Evolutionary conservation across 257 asterid genomes (phyloP), one percentile per base, ranked within the genome.

Genomic region (Apocynum venetum): DNA sequence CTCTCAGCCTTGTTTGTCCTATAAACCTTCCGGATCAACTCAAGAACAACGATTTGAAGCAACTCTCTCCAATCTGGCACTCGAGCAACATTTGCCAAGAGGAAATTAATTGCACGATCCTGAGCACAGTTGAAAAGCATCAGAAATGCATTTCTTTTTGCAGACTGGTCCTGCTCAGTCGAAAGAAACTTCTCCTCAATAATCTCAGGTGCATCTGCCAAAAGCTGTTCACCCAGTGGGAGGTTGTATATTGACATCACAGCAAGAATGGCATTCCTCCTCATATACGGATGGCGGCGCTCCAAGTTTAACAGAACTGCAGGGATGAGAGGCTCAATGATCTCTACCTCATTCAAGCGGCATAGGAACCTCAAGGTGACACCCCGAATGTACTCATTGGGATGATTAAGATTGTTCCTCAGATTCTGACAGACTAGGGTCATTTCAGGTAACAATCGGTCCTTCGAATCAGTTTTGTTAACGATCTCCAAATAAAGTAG

Each of bases 121-220:
- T 92, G 98, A 2, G 91, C 91, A 80, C 97, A 94, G 79, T 87
- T 92, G 85, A 87, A 94, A 74, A 94, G 96, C 98, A 94, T 94
- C 81, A 94, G 88, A 87, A 93, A 93, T 41, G 96, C 98, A 83
- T 93, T 93, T 85, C 98, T 88, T 88, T 93, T 93, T 73, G 97
- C 91, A 15, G 98, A 90, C 53, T 85, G 81, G 68, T 93, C 98
- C 88, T 93, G 97, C 89, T 93, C 98, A 11, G 94, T 80, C 14
- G 82, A 84, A 79, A 93, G 96, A 85, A 92, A 79, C 83, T 84
- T 90, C 89, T 25, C 31, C 31, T 93, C 98, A 73, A 93, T 89
- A 71, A 87, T 91, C 91, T 93, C 98, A n/a, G 98, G 98, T 70
- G 98, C 98, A 87, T 93, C 98, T 48, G 89, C 90, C 91, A 93